These are phyloP conservation scores for Tylopilus balloui DNA, from an alignment of 768 basidiomycete genomes.

Conservation along the genomic window DNA sequence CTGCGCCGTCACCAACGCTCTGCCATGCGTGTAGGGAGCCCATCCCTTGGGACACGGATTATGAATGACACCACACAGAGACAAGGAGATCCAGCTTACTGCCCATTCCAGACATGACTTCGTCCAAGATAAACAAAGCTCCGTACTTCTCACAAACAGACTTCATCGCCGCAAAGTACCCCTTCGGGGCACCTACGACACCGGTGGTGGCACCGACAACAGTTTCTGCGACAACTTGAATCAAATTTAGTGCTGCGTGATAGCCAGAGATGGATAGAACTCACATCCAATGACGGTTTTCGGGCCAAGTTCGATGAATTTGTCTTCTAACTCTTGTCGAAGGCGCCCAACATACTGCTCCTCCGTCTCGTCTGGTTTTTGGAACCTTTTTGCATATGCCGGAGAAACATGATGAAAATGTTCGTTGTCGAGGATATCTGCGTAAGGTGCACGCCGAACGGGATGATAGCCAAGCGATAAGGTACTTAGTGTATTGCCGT, in stretches of 20 bases:
- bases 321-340: constrained; percentile 76
- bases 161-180: constrained; percentile 84
- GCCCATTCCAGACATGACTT: constrained; percentile 92
- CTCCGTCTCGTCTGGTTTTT: constrained; percentile 63
- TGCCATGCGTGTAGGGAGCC: constrained; percentile 87
- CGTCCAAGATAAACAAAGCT: constrained; percentile 77
- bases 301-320: constrained; percentile 77
- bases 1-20: constrained; percentile 68
- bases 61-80: background rate
- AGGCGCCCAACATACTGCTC: constrained; percentile 77
- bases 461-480: constrained; percentile 68
- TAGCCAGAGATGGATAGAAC: constrained; percentile 22
- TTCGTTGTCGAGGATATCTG: constrained; percentile 54
- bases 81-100: constrained; percentile 44
- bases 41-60: constrained; percentile 51
- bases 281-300: constrained; percentile 79
- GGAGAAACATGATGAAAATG: constrained; percentile 86
- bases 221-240: constrained; percentile 73
- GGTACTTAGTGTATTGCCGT: constrained; percentile 77
- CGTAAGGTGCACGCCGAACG: constrained; percentile 63
- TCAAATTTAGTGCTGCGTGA: background rate
- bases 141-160: constrained; percentile 74
- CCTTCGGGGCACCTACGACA: constrained; percentile 69
- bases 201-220: constrained; percentile 87
- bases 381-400: constrained; percentile 80